Evolutionary conservation across 2,329 filamentous ascomycete genomes (phyloP).

Genomic region (Daldinia sp.): DNA sequence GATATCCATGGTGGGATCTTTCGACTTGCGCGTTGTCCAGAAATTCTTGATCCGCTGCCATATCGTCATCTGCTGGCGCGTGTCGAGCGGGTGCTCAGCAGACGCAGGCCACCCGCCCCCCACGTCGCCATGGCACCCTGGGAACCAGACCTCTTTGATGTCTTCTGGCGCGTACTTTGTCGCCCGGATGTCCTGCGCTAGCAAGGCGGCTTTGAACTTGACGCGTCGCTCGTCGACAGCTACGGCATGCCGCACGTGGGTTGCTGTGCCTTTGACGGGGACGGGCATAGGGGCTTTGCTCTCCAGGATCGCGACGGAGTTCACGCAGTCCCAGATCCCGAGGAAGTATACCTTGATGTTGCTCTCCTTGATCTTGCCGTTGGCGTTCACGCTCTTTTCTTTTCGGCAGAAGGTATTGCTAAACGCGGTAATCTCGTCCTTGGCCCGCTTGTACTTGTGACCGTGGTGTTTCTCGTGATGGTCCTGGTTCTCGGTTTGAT

Average conservation of each 20-base stretch:
- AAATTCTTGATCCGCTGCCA: conserved; percentile 50
- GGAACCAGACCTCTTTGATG: conserved; percentile 64
- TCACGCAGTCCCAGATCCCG: conserved; percentile 64
- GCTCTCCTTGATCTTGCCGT: conserved; percentile 8
- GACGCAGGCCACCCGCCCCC: conserved; percentile 60
- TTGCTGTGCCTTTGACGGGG: conserved; percentile 44
- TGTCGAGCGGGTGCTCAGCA: conserved; percentile 37
- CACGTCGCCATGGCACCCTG: conserved; percentile 62
- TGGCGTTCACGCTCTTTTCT: neutral
- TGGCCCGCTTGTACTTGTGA: conserved; percentile 46
- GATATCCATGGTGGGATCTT: conserved; percentile 45
- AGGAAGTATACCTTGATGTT: conserved; percentile 60
- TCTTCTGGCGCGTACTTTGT: conserved; percentile 49
- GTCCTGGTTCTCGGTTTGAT: conserved; percentile 38
- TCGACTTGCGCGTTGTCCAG: conserved; percentile 48
- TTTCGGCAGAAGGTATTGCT: conserved; percentile 47
- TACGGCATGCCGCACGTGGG: conserved; percentile 60
- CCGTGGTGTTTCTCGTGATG: conserved; percentile 40
- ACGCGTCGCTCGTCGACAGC: conserved; percentile 62
- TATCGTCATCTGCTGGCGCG: conserved; percentile 41
- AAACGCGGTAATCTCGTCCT: conserved; percentile 55
- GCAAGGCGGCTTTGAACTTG: conserved; percentile 62
- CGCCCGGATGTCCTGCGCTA: conserved; percentile 52
- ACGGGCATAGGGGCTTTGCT: conserved; percentile 50
- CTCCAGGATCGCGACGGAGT: conserved; percentile 56